Conservation (phyloP, 1,284 basidiomycete species). For the Hypsizygus ulmarius region DNA sequence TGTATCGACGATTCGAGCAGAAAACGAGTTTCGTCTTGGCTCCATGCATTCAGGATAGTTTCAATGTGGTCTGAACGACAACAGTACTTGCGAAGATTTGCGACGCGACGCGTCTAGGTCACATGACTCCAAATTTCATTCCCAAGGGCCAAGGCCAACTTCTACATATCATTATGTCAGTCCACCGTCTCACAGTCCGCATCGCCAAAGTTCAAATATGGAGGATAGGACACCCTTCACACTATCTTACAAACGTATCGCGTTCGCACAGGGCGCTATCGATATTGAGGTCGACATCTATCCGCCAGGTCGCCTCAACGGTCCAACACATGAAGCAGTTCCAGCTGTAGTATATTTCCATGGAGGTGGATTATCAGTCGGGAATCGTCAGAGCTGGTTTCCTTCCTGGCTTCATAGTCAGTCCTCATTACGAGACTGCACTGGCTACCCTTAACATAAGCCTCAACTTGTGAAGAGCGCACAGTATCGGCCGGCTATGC, state of each 20-base stretch:
- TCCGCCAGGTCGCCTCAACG: slow-evolving; percentile 21
- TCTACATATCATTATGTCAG: too few relatives aligned
- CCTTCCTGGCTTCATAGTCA: slow-evolving; percentile 58
- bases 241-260: slow-evolving; percentile 10
- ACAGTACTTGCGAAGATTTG: too few relatives aligned
- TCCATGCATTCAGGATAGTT: too few relatives aligned
- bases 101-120: too few relatives aligned
- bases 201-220: not conserved
- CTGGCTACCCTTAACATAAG: not conserved
- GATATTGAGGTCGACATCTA: slow-evolving; percentile 32
- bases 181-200: not conserved
- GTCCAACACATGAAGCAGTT: slow-evolving; percentile 14
- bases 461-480: slow-evolving; percentile 37
- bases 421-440: slow-evolving; percentile 24
- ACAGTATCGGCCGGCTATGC: slow-evolving; percentile 42
- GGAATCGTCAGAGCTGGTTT: slow-evolving; percentile 57
- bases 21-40: too few relatives aligned
- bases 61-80: too few relatives aligned
- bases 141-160: too few relatives aligned
- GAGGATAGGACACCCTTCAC: not conserved
- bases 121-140: too few relatives aligned
- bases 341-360: slow-evolving; percentile 62
- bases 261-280: not conserved
- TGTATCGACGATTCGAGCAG: too few relatives aligned
- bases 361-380: slow-evolving; percentile 59